These are phyloP conservation scores for Fusarium pilosicola DNA, from an alignment of 2,329 filamentous ascomycete genomes.

Conservation along the genomic window DNA sequence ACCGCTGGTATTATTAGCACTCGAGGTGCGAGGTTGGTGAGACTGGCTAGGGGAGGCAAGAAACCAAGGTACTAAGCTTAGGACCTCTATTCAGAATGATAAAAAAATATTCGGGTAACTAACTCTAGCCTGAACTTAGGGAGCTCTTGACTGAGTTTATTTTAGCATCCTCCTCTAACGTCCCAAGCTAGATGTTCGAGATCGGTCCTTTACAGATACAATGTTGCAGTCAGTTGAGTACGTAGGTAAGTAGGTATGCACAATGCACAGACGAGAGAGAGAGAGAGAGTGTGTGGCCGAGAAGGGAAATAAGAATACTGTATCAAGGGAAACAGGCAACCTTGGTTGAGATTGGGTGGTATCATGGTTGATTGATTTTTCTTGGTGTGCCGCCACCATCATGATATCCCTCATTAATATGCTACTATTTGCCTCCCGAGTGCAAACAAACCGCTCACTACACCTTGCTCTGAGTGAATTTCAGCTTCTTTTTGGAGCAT, in stretches of 20 bases:
- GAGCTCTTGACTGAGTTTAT: background rate
- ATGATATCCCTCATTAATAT: constrained; percentile 28
- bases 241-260: background rate
- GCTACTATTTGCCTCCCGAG: background rate
- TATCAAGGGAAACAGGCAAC: constrained; percentile 2
- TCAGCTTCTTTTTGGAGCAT: background rate
- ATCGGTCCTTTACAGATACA: constrained; percentile 24
- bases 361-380: constrained; percentile 15
- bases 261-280: background rate
- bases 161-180: background rate
- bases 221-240: constrained; percentile 2
- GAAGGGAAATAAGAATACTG: background rate
- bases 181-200: constrained; percentile 3
- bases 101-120: background rate
- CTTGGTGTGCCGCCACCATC: constrained; percentile 19
- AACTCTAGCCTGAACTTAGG: background rate
- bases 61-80: no score
- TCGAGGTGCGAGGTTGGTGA: background rate
- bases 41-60: background rate
- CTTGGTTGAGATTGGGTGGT: constrained; percentile 2
- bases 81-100: background rate
- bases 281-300: background rate
- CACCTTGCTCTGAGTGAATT: background rate
- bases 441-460: constrained; percentile 4
- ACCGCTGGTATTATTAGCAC: constrained; percentile 23